Base-by-base conservation (phyloP, 176 grass and related monocot species). In the Triticum urartu region DNA sequence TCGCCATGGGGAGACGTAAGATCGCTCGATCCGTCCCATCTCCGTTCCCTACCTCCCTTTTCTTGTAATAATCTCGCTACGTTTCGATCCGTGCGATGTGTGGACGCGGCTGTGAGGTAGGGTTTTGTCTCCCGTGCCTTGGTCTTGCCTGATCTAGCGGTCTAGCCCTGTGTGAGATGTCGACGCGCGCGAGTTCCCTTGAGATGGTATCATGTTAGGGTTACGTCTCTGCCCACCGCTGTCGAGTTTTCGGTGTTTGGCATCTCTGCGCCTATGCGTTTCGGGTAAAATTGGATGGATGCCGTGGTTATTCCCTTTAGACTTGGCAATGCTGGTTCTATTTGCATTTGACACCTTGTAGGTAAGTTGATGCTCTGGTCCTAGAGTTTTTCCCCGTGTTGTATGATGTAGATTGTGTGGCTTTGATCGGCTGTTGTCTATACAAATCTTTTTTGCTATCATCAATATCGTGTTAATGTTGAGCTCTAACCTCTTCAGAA, bases 1-100 rank as follows among this genome's bases (percentile, higher is more conserved):
- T 9, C 69, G n/a, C 79, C 59, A 82, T 87, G 86, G 86, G 86
- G 69, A 87, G 79, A 76, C 50, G 79, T 87, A 87, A 82, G 79
- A 14, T 58, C 43, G 7, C 43, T 28, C 32, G 5, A 22, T 65
- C 56, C 28, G 67, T 7, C 36, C 28, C 7, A 61, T 9, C 28
- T 6, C 83, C 33, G 9, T 25, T 7, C 18, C 32, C 26, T 45
- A 67, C 11, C 42, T 22, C 1, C 34, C 21, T 63, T 3, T 2
- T 60, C 54, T 2, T 14, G 32, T 11, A 43, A 43, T 36, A 76
- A 15, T 25, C 24, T 32, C 25, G 73, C 25, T 32, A 30, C 4
- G 28, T 77, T 77, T 54, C 5, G 17, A 20, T 35, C 15, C 48
- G 75, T 60, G 75, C 32, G 52, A 60, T 36, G 18, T 14, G 3